phyloP scores from a whole-genome alignment of 1,284 basidiomycete species.

The Thecaphora thlaspeos region DNA sequence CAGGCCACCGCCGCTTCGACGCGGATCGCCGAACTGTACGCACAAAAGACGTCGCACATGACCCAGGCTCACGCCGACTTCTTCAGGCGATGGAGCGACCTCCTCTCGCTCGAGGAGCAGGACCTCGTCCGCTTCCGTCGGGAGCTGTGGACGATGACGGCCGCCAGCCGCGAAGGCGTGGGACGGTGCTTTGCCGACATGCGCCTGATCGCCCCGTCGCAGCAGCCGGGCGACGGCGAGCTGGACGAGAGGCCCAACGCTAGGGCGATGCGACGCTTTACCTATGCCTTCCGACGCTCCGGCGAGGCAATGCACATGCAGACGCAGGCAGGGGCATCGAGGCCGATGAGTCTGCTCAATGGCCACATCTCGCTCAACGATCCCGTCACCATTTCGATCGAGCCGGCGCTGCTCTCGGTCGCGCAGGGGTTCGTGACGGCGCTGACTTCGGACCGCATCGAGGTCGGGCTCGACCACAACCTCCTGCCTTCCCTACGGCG shows the following conservation, averaged over 20 bases:
- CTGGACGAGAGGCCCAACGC: background rate
- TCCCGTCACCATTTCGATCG: constrained; percentile 75
- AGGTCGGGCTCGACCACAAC: constrained; percentile 77
- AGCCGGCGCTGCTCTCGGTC: constrained; percentile 78
- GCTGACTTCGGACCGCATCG: constrained; percentile 68
- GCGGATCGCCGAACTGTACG: constrained; percentile 73
- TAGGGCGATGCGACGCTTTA: constrained; percentile 59
- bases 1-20: constrained; percentile 43
- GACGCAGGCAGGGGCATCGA: constrained; percentile 39
- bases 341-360: constrained; percentile 64
- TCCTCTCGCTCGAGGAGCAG: constrained; percentile 84
- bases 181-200: constrained; percentile 60
- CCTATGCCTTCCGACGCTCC: constrained; percentile 67
- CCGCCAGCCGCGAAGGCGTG: constrained; percentile 70
- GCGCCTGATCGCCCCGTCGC: constrained; percentile 9
- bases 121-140: constrained; percentile 78
- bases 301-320: constrained; percentile 24
- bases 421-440: constrained; percentile 79
- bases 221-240: background rate
- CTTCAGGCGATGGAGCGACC: constrained; percentile 85
- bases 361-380: constrained; percentile 79
- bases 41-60: constrained; percentile 77
- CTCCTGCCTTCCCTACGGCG: constrained; percentile 57
- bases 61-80: constrained; percentile 70
- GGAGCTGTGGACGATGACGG: constrained; percentile 90